phyloP scores from a whole-genome alignment of 148 eudicot genomes.

The Nyssa sinensis region DNA sequence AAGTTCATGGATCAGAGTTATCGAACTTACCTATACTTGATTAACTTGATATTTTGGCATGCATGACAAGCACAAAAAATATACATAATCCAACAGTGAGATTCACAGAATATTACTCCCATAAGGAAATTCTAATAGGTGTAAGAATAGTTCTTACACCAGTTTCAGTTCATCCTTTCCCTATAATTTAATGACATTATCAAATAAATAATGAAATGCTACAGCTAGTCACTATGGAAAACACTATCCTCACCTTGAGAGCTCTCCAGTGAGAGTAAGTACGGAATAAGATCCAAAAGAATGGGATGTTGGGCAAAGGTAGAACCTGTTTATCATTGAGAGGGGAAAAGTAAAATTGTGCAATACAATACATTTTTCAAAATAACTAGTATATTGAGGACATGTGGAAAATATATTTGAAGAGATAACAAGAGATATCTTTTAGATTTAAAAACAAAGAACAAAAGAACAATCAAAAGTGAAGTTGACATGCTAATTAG shows the following conservation, averaged over 20 bases:
- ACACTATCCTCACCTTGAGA: constrained; percentile 58
- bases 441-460: background rate
- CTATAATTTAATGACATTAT: too few relatives aligned
- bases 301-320: constrained; percentile 95
- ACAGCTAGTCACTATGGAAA: constrained; percentile 2
- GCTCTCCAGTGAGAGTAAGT: constrained; percentile 98
- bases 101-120: too few relatives aligned
- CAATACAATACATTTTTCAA: background rate
- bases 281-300: constrained; percentile 94
- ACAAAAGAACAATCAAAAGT: background rate
- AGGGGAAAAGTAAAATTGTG: background rate
- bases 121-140: too few relatives aligned
- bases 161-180: too few relatives aligned
- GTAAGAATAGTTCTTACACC: too few relatives aligned
- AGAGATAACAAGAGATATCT: background rate
- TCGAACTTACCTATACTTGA: too few relatives aligned
- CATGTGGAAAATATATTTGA: background rate
- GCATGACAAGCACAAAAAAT: too few relatives aligned
- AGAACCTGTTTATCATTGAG: constrained; percentile 52
- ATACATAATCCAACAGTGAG: too few relatives aligned
- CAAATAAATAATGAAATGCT: too few relatives aligned
- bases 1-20: too few relatives aligned
- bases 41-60: too few relatives aligned
- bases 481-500: constrained; percentile 4
- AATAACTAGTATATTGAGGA: background rate